phyloP scores from a whole-genome alignment of 2,329 filamentous ascomycete genomes.

The Diaporthe australafricana region DNA sequence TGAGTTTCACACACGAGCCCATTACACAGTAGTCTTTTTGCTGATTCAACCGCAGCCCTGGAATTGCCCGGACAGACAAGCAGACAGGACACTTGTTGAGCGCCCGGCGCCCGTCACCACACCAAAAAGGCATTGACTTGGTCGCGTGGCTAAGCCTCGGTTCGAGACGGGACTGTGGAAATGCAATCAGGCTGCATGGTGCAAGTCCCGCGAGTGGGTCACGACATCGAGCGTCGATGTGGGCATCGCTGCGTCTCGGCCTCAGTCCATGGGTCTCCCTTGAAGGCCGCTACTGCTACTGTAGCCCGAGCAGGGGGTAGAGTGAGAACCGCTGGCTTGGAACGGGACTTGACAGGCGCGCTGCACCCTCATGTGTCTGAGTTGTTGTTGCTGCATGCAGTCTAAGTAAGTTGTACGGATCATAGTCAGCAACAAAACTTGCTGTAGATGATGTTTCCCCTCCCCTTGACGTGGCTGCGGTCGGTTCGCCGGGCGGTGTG shows the following conservation, averaged over 20 bases:
- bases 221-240: slow-evolving; percentile 14
- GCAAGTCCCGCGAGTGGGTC: slow-evolving; percentile 14
- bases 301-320: neutral
- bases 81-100: too few relatives aligned
- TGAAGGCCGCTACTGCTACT: neutral
- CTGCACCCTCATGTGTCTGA: neutral
- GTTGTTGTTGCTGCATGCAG: neutral
- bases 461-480: neutral
- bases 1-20: too few relatives aligned
- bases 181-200: slow-evolving; percentile 15
- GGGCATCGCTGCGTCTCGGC: slow-evolving; percentile 23
- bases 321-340: slow-evolving; percentile 20
- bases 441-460: neutral
- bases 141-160: slow-evolving; percentile 8
- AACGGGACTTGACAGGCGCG: neutral
- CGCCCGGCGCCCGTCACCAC: too few relatives aligned
- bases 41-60: too few relatives aligned
- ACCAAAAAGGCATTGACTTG: neutral
- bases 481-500: slow-evolving; percentile 13
- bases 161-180: slow-evolving; percentile 8
- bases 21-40: too few relatives aligned
- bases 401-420: slow-evolving; percentile 5
- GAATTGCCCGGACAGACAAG: too few relatives aligned
- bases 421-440: slow-evolving; percentile 1
- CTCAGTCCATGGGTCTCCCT: slow-evolving; percentile 18